These are phyloP conservation scores for Fraxinus ornus DNA, from an alignment of 305 asterid genomes.

Conservation along the genomic window DNA sequence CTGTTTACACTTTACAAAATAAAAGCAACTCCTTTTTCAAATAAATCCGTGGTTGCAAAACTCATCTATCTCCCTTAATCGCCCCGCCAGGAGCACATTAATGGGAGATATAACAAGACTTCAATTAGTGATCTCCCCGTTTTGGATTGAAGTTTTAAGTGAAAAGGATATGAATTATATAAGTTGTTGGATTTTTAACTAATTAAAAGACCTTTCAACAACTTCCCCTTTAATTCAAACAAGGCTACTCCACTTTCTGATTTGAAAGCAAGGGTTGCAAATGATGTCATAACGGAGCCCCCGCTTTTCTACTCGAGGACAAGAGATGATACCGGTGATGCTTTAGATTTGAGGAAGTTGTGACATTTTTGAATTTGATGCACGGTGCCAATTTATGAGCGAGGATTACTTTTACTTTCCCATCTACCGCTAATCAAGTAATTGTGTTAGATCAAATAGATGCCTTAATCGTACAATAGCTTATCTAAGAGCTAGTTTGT, in stretches of 20 bases:
- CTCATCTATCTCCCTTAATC: background rate
- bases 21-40: background rate
- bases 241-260: background rate
- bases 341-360: background rate
- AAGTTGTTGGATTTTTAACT: background rate
- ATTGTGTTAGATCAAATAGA: too few species aligned
- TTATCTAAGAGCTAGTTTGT: too few species aligned
- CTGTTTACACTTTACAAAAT: background rate
- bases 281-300: background rate
- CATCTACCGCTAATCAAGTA: too few species aligned
- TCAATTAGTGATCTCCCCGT: background rate
- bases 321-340: background rate
- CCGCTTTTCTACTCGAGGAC: background rate
- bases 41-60: background rate
- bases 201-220: background rate
- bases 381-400: background rate
- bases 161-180: background rate
- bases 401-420: too few species aligned
- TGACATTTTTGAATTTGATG: background rate
- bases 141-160: background rate
- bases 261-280: background rate
- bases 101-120: background rate
- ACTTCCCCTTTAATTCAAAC: background rate
- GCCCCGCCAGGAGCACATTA: background rate
- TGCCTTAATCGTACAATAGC: too few species aligned